A percentile compares a stretch with the other conserved stretches of the same genome.
These are phyloP conservation scores for Phytopythium aichiense DNA, from an alignment of 352 stramenopile genomes.

Conservation along the genomic window DNA sequence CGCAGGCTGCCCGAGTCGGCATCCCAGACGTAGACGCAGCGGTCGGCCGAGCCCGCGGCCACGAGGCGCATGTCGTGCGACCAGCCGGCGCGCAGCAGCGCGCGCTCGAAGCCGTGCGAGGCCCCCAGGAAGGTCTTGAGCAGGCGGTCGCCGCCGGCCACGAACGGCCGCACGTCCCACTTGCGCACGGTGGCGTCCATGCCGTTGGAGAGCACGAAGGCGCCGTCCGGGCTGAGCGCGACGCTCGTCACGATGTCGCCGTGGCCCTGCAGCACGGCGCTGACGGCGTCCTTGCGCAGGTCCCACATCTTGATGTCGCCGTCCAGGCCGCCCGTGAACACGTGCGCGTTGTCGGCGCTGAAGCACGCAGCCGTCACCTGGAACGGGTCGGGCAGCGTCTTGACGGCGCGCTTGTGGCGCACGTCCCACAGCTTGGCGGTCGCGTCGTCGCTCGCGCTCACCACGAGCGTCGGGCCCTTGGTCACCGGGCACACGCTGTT, in stretches of 20 bases:
- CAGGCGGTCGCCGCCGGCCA: conserved; percentile 42
- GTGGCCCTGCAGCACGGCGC: conserved; percentile 88
- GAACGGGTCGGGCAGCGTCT: conserved; percentile 85
- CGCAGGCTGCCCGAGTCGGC: conserved; percentile 86
- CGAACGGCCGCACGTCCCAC: conserved; percentile 93
- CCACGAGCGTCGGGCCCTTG: conserved; percentile 74
- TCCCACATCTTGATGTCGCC: conserved; percentile 94
- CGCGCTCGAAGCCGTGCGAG: conserved; percentile 93
- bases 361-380: conserved; percentile 91
- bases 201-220: conserved; percentile 91
- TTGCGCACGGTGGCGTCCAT: conserved; percentile 92
- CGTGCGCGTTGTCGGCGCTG: conserved; percentile 75
- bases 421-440: conserved; percentile 89
- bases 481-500: conserved; percentile 90
- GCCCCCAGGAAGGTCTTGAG: conserved; percentile 70
- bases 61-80: conserved; percentile 86
- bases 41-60: conserved; percentile 85
- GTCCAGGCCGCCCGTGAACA: conserved; percentile 92
- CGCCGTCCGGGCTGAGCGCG: conserved; percentile 92
- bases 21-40: conserved; percentile 96
- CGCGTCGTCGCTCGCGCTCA: conserved; percentile 91
- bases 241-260: conserved; percentile 93
- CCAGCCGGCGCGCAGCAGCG: conserved; percentile 91
- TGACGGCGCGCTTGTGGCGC: conserved; percentile 70
- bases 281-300: conserved; percentile 79